Base-by-base conservation (phyloP, 495 filamentous ascomycete genomes). In the Choiromyces venosus region DNA sequence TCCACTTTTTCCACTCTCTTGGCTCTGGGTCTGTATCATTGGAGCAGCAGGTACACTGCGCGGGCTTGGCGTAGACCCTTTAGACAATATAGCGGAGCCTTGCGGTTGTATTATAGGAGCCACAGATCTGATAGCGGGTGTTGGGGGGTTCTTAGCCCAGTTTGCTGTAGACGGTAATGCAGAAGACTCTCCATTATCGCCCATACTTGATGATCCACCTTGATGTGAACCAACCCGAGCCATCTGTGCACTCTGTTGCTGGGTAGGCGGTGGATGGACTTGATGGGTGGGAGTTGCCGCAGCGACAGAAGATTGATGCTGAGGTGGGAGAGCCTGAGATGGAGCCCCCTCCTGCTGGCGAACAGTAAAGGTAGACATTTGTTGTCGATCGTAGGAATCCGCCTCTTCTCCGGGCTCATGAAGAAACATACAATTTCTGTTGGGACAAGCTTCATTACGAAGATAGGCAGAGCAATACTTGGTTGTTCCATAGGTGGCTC, bases 381-480 rank as follows among this genome's bases (percentile, higher is more conserved):
- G 95, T 79, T 97, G 92, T 69, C 95, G 89, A 61, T 93, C 95
- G 82, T 96, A 98, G 82, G 93, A 97, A 73, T 99, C 94, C 71
- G 94, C 93, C 73, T 97, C 95, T 81, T 99, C 95, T 25, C 94
- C 95, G 25, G 94, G 91, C 82, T 99, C 95, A 80, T 99, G 95
- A 56, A 99, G 83, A 83, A 99, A 99, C 86, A 97, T 99, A 83
- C 95, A 99, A 71, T 92, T 92, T 69, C 93, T 88, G 78, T 99
- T 99, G 42, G 90, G 91, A 83, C 95, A 99, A 72, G 88, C 89
- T 81, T 99, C 95, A 70, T 93, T 91, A 33, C 96, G 89, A 36
- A 99, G 86, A 85, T 94, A 99, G 12, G 95, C 95, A 0, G 95
- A 98, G 83, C 95, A 99, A 82, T 99, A 99, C 82, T 99, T 99